Conservation (phyloP, 352 stramenopile genomes). For the Globisporangium okanoganense region DNA sequence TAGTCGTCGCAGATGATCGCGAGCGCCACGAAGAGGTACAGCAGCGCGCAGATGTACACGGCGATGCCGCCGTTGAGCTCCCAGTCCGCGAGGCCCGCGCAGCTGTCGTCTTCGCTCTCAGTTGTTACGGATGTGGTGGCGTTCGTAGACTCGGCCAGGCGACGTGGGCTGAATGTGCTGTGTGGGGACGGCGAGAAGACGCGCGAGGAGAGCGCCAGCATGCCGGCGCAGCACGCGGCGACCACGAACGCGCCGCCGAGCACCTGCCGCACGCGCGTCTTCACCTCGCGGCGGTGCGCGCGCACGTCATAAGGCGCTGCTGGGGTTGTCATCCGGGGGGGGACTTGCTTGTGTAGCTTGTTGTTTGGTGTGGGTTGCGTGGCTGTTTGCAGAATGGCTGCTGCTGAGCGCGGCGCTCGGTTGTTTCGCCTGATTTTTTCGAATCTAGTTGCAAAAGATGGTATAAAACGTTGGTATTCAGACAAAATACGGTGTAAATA, state of each 20-base stretch:
- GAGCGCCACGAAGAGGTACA: slow-evolving; percentile 83
- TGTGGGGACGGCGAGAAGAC: neutral
- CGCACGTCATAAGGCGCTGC: neutral
- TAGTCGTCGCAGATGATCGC: slow-evolving; percentile 90
- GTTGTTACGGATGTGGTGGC: neutral
- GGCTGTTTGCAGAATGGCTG: slow-evolving; percentile 1
- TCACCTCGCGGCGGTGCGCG: slow-evolving; percentile 3
- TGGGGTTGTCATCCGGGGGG: neutral
- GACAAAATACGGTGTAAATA: too few relatives aligned
- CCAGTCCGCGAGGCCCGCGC: slow-evolving; percentile 34
- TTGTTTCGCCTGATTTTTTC: neutral
- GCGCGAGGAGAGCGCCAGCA: slow-evolving; percentile 10
- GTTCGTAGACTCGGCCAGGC: slow-evolving; percentile 19
- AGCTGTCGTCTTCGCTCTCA: slow-evolving; percentile 23
- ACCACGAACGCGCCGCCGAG: slow-evolving; percentile 22
- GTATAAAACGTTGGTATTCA: too few relatives aligned
- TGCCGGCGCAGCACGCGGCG: slow-evolving; percentile 15
- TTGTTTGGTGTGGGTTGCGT: neutral
- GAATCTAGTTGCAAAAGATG: neutral
- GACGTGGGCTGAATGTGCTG: neutral
- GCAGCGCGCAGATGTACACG: slow-evolving; percentile 54
- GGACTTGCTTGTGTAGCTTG: neutral
- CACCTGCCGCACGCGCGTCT: slow-evolving; percentile 20
- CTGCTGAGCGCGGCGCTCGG: neutral
- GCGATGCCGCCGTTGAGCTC: slow-evolving; percentile 54